Evolutionary conservation across 1,139 yeast genomes (phyloP), one percentile per base, ranked within the genome.

Genomic region (Candida albicans): DNA sequence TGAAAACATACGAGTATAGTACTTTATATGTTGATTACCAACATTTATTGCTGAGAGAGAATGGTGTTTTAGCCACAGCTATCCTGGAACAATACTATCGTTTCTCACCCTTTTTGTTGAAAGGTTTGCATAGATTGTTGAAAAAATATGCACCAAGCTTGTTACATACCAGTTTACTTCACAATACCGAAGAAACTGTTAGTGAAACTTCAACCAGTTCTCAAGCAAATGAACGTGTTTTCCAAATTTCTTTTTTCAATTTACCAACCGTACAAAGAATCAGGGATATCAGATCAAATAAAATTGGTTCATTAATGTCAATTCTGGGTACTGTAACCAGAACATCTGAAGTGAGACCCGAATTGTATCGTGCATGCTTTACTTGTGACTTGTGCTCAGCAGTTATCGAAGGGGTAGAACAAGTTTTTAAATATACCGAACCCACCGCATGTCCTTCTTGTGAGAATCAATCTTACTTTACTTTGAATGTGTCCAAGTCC

Each of bases 291-390:
- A 79, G 95, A 56, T 87, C 97, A 1, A 95, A 88, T 55, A 85
- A 85, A 54, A 87, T 93, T 48, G 99, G 99, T 13, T 75, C 87
- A 8, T 74, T 93, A 50, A 77, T 89, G 72, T 75, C 95, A 10
- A 87, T 93, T 31, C 84, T 95, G 32, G 99, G 99, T 40, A 95
- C 99, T 0, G 96, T 95, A 2, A 93, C 99, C 1, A 78, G 99
- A 63, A 90, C 99, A 1, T 87, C 96, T 27, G 99, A 95, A 67
- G 98, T 95, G 12, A 81, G 99, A 48, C 99, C 99, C 0, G 99
- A 95, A 63, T 75, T 93, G 47, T 89, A 77, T 68, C 81, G 77
- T 49, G 99, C 91, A 6, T 79, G 95, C 22, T 93, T 93, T 62
- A 82, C 90, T 1, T 93, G 99, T 70, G 96, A 89, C 56, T 73